Evolutionary conservation across 768 basidiomycete genomes (phyloP).

Genomic region (Pleurotus platypus): DNA sequence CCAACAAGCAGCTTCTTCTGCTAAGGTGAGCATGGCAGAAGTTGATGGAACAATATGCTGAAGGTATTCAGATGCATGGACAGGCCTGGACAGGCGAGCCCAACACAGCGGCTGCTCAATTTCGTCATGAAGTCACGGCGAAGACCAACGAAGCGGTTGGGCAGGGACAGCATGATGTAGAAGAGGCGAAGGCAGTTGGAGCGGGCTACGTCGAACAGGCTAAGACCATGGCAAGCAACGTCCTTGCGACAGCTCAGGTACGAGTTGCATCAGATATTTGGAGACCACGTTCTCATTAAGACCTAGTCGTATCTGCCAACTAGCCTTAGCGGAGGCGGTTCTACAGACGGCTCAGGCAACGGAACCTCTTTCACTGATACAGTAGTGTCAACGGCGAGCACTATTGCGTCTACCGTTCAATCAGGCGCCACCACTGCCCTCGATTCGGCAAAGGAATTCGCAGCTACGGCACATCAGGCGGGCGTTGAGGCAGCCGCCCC

Average conservation of each 20-base stretch:
- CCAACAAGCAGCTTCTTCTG: constrained; percentile 45
- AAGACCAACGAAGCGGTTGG: constrained; percentile 52
- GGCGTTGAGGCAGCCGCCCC: constrained; percentile 31
- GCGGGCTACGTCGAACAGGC: constrained; percentile 53
- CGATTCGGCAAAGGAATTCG: constrained; percentile 25
- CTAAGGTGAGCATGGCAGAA: constrained; percentile 36
- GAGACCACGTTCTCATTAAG: not conserved
- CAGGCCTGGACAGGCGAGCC: constrained; percentile 22
- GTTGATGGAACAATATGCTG: not conserved
- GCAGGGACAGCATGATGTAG: constrained; percentile 51
- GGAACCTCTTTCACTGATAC: not conserved
- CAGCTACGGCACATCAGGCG: constrained; percentile 25
- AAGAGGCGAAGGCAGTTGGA: constrained; percentile 39
- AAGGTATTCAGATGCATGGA: constrained; percentile 24
- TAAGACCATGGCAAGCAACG: constrained; percentile 40
- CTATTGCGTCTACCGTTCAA: constrained; percentile 27
- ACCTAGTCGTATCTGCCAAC: constrained; percentile 17
- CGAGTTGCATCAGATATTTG: constrained; percentile 7
- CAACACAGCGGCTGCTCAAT: constrained; percentile 29
- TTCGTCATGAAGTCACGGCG: constrained; percentile 29
- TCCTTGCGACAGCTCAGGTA: constrained; percentile 44
- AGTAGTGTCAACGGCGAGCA: constrained; percentile 10
- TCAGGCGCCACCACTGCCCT: constrained; percentile 25
- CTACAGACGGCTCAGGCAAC: not conserved
- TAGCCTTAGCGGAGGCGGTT: not conserved